phyloP scores from a whole-genome alignment of 2,329 filamentous ascomycete genomes.

The Nemania serpens region DNA sequence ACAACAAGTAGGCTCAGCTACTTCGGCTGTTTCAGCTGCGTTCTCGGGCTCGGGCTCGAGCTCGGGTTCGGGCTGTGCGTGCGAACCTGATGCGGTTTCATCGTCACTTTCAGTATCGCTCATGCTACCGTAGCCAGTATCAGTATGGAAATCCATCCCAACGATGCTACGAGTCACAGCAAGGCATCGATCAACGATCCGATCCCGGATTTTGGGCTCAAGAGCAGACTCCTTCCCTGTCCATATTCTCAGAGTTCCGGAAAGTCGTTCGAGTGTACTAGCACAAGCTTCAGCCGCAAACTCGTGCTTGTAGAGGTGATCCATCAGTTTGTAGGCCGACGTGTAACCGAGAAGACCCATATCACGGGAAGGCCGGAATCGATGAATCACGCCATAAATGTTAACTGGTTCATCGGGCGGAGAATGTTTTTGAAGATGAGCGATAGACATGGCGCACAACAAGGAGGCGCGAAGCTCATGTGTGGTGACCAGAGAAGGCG shows the following conservation, averaged over 20 bases:
- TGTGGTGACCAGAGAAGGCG: slow-evolving; percentile 48
- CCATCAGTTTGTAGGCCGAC: slow-evolving; percentile 63
- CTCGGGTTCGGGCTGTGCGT: slow-evolving; percentile 1
- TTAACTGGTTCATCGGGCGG: slow-evolving; percentile 51
- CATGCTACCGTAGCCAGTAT: slow-evolving; percentile 59
- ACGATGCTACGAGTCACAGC: slow-evolving; percentile 60
- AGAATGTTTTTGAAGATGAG: slow-evolving; percentile 55
- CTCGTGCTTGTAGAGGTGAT: slow-evolving; percentile 53
- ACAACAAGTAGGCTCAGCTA: slow-evolving; percentile 8
- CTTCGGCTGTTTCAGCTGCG: slow-evolving; percentile 8
- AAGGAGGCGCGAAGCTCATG: slow-evolving; percentile 62
- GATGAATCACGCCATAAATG: slow-evolving; percentile 56
- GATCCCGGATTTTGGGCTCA: slow-evolving; percentile 54
- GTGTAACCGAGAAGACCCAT: slow-evolving; percentile 65
- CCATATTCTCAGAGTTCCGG: slow-evolving; percentile 64
- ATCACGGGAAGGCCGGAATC: slow-evolving; percentile 46
- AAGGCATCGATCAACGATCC: slow-evolving; percentile 61
- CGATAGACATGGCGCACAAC: slow-evolving; percentile 64
- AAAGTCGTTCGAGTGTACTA: slow-evolving; percentile 58
- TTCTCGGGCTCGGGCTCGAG: slow-evolving; percentile 11
- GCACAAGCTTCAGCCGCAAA: slow-evolving; percentile 53
- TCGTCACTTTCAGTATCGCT: slow-evolving; percentile 29
- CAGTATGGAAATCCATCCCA: slow-evolving; percentile 62
- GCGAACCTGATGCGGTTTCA: slow-evolving; percentile 13
- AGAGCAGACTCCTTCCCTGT: slow-evolving; percentile 59